These are phyloP conservation scores for Pyrenula aspistea DNA, from an alignment of 495 filamentous ascomycete species.

Conservation along the genomic window DNA sequence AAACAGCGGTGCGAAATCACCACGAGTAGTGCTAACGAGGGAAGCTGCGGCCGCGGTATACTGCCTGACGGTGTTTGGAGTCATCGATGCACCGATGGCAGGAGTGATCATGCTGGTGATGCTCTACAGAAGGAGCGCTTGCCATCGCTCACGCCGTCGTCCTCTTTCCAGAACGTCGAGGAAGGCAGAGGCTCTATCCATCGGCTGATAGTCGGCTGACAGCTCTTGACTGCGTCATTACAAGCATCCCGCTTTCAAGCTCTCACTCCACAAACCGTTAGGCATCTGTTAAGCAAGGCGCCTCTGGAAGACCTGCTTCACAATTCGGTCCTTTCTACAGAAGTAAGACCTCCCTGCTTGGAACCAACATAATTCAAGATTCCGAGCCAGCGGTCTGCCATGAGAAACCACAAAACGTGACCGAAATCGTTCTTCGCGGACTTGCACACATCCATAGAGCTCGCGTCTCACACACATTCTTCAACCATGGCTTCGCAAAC, in stretches of 20 bases:
- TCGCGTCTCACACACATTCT: constrained; percentile 8
- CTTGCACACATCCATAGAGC: background rate
- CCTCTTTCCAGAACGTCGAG: no score
- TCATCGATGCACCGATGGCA: background rate
- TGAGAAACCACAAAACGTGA: background rate
- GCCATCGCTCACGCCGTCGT: no score
- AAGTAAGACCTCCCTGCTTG: no score
- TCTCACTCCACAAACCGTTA: no score
- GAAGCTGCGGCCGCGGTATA: background rate
- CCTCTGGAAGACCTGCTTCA: no score
- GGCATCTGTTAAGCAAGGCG: no score
- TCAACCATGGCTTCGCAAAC: constrained; percentile 85
- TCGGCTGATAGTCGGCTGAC: no score
- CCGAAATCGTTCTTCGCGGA: background rate
- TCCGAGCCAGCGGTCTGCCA: background rate
- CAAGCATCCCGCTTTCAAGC: no score
- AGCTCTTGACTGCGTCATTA: no score
- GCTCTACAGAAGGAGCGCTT: background rate
- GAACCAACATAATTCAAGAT: no score
- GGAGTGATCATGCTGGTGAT: background rate
- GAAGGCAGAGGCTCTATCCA: no score
- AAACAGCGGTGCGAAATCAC: background rate
- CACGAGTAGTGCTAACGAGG: background rate
- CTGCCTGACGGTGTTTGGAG: background rate
- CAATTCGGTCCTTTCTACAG: no score